Percentiles rank a stretch among this genome's conserved stretches.
phyloP scores from a whole-genome alignment of 2,329 filamentous ascomycete species.

The Colletotrichum abscissum region DNA sequence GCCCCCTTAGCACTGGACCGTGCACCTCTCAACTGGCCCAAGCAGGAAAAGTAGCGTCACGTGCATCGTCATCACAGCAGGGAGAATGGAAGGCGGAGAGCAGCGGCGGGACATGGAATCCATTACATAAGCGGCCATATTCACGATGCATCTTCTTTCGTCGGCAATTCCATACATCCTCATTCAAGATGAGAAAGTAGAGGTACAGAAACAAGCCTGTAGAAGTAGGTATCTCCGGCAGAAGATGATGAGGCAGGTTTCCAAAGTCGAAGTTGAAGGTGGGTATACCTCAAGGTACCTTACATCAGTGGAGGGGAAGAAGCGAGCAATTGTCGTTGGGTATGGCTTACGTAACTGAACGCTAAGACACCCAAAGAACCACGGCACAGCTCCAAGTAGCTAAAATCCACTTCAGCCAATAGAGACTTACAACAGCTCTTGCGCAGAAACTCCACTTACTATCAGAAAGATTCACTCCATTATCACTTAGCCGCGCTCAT shows the following conservation, averaged over 20 bases:
- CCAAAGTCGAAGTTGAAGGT: not conserved
- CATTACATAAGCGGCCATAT: not conserved
- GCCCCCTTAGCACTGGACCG: constrained; percentile 22
- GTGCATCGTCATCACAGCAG: constrained; percentile 2
- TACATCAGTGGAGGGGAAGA: not conserved
- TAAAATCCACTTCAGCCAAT: constrained; percentile 20
- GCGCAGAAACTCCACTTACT: constrained; percentile 19
- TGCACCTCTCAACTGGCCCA: constrained; percentile 11
- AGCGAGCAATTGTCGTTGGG: not conserved
- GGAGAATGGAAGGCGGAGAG: not conserved
- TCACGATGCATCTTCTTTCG: not conserved
- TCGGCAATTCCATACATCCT: not conserved
- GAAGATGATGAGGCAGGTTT: not conserved
- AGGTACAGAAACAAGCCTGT: not conserved
- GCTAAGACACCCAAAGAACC: not conserved
- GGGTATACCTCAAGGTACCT: no score
- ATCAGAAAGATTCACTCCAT: constrained; percentile 24
- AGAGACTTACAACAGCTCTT: constrained; percentile 19
- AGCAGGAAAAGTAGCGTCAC: constrained; percentile 22
- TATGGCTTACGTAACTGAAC: not conserved
- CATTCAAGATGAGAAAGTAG: not conserved
- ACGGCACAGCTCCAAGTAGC: not conserved
- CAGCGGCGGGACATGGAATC: not conserved
- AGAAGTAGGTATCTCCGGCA: not conserved
- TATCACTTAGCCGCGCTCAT: not conserved